These are phyloP conservation scores for Phaeosphaeriaceae sp. DNA, from an alignment of 2,329 filamentous ascomycete species.

Conservation along the genomic window DNA sequence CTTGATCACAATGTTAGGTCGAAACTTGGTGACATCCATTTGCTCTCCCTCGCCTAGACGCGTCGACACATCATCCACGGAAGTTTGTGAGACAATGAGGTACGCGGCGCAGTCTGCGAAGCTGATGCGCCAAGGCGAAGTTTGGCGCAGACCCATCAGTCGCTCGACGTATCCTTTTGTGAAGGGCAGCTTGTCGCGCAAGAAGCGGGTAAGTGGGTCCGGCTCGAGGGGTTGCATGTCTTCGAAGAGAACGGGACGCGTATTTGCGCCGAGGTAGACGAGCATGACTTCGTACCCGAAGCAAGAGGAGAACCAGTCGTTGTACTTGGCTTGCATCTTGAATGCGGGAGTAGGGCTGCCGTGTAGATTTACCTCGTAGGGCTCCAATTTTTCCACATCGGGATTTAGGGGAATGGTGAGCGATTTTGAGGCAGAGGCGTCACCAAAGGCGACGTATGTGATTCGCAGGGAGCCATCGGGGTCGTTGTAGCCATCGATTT, in stretches of 20 bases:
- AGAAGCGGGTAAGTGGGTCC: slow-evolving; percentile 20
- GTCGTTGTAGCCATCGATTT: slow-evolving; percentile 41
- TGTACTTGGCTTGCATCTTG: slow-evolving; percentile 52
- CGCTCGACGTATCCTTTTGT: slow-evolving; percentile 12
- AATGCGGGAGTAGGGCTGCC: slow-evolving; percentile 51
- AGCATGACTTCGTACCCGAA: slow-evolving; percentile 54
- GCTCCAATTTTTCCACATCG: slow-evolving; percentile 41
- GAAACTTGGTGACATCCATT: slow-evolving; percentile 57
- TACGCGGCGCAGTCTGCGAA: slow-evolving; percentile 81
- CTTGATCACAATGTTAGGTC: slow-evolving; percentile 55
- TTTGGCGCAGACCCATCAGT: slow-evolving; percentile 43
- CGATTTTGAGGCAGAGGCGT: slow-evolving; percentile 28
- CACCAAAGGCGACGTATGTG: slow-evolving; percentile 47
- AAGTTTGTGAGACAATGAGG: slow-evolving; percentile 73
- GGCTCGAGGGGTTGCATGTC: slow-evolving; percentile 31
- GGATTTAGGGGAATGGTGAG: slow-evolving; percentile 52
- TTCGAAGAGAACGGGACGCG: slow-evolving; percentile 50
- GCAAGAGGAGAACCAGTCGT: slow-evolving; percentile 53
- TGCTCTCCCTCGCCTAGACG: slow-evolving; percentile 43
- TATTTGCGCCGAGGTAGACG: slow-evolving; percentile 52
- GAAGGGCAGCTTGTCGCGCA: slow-evolving; percentile 22
- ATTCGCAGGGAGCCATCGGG: slow-evolving; percentile 45
- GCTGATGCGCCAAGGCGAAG: slow-evolving; percentile 55
- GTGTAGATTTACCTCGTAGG: slow-evolving; percentile 54
- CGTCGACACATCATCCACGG: slow-evolving; percentile 69